phyloP scores from a whole-genome alignment of 208 protist species.

The Herpetomonas tarakana region DNA sequence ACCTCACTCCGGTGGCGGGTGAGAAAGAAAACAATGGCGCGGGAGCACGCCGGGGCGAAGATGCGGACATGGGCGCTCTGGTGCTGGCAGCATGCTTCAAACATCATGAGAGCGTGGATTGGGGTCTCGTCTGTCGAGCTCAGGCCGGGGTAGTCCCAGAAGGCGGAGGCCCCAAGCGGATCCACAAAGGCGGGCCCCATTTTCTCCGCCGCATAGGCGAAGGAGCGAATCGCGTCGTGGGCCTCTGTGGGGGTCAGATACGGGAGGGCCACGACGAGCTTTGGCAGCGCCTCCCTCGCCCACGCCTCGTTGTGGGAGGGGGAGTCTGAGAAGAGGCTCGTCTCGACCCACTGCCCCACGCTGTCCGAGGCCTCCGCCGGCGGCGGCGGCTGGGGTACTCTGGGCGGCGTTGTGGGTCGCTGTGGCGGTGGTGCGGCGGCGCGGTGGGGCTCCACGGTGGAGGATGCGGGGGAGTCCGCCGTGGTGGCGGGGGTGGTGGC shows the following conservation, averaged over 20 bases:
- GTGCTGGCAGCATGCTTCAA: constrained; percentile 46
- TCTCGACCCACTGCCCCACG: constrained; percentile 57
- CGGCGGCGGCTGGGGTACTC: neutral
- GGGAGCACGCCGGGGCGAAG: constrained; percentile 63
- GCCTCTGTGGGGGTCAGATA: constrained; percentile 59
- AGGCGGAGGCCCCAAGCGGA: constrained; percentile 44
- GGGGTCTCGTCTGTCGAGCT: constrained; percentile 38
- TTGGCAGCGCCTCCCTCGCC: constrained; percentile 49
- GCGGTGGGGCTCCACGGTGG: too few relatives aligned
- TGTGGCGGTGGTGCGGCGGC: neutral
- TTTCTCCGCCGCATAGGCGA: constrained; percentile 49
- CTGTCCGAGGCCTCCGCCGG: constrained; percentile 19
- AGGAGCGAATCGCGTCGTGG: constrained; percentile 52
- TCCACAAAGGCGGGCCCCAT: constrained; percentile 35
- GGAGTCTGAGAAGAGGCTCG: constrained; percentile 36
- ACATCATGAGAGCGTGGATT: constrained; percentile 53
- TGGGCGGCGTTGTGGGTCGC: constrained; percentile 7
- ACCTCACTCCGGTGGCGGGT: constrained; percentile 21
- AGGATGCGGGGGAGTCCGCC: neutral
- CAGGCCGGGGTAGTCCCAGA: constrained; percentile 45
- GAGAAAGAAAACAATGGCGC: constrained; percentile 54
- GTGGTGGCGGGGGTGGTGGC: constrained; percentile 3
- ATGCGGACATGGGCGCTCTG: constrained; percentile 40
- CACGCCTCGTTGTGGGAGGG: constrained; percentile 46
- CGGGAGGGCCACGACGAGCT: constrained; percentile 51